Conservation (phyloP, 345 rosid genomes). For the Arabidopsis thaliana region TAIR10.1 NC_003074.8:19022501-19023000, state of each 20-base stretch:
- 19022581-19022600: constrained; percentile 81
- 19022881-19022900: too few species aligned
- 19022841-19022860: neutral
- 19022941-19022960: neutral
- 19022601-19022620: constrained; percentile 47
- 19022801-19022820: neutral
- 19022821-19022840: neutral
- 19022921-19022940: neutral
- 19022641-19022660: constrained; percentile 39
- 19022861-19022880: too few species aligned
- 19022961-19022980: neutral
- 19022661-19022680: constrained; percentile 26
- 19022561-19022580: constrained; percentile 80
- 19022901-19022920: neutral
- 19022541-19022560: constrained; percentile 71
- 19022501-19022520: constrained; percentile 55
- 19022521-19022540: constrained; percentile 66
- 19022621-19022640: constrained; percentile 18
- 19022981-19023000: neutral
- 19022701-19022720: constrained; percentile 1
- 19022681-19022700: constrained; percentile 14
- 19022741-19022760: constrained; percentile 42
- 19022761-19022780: constrained; percentile 22
- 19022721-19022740: constrained; percentile 34
- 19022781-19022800: neutral